These are phyloP conservation scores for Fistulifera pelliculosa DNA, from an alignment of 108 stramenopile species.

Conservation along the genomic window DNA sequence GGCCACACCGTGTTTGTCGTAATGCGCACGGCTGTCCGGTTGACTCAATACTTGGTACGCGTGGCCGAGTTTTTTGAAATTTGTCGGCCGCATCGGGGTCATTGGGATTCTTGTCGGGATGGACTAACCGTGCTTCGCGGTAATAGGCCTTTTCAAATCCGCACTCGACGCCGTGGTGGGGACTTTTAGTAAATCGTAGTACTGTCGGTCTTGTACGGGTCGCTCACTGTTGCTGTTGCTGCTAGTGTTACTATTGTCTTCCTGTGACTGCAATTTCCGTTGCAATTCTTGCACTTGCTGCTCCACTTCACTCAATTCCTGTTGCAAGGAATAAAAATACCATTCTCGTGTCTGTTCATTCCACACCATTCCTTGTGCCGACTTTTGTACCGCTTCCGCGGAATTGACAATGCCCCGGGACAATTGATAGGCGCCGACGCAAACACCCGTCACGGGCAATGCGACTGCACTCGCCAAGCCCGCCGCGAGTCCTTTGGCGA, in stretches of 20 bases:
- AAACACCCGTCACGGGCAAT: slow-evolving; percentile 75
- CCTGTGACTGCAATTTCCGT: not conserved
- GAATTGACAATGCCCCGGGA: slow-evolving; percentile 67
- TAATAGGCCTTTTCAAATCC: slow-evolving; percentile 92
- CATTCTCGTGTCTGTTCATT: slow-evolving; percentile 70
- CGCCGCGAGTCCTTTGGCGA: slow-evolving; percentile 69
- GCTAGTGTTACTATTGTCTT: slow-evolving; percentile 49
- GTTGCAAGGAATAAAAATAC: slow-evolving; percentile 12
- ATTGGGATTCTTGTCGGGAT: slow-evolving; percentile 84
- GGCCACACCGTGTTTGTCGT: slow-evolving; percentile 76
- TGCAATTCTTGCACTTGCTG: not conserved
- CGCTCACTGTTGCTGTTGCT: slow-evolving; percentile 20
- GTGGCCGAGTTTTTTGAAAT: slow-evolving; percentile 84
- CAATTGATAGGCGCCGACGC: slow-evolving; percentile 77
- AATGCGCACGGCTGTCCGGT: slow-evolving; percentile 69
- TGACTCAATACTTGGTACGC: slow-evolving; percentile 86
- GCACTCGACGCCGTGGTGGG: slow-evolving; percentile 60
- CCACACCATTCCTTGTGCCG: slow-evolving; percentile 78
- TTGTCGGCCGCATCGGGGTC: slow-evolving; percentile 73
- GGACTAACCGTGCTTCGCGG: slow-evolving; percentile 66
- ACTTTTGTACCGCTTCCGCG: slow-evolving; percentile 52
- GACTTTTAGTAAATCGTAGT: slow-evolving; percentile 81
- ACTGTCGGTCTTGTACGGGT: slow-evolving; percentile 68
- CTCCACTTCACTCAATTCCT: slow-evolving; percentile 33
- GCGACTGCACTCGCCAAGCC: slow-evolving; percentile 76